These are phyloP conservation scores for Mucor plumbeus DNA, from an alignment of 371 early-diverging fungal genomes.

Conservation along the genomic window DNA sequence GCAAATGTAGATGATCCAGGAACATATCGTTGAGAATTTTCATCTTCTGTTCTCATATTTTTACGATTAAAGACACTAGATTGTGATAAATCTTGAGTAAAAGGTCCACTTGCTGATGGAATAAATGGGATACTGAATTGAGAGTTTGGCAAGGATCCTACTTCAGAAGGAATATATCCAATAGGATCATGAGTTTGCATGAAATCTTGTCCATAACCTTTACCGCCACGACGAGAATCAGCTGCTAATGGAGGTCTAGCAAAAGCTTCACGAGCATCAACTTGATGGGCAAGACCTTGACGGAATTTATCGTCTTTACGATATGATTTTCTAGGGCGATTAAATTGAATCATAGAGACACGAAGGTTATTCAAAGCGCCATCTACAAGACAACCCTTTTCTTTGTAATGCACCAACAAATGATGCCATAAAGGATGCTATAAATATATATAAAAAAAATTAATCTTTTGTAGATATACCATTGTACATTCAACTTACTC, in stretches of 20 bases:
- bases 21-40: conserved; percentile 40
- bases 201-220: conserved; percentile 59
- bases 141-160: conserved; percentile 57
- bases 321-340: conserved; percentile 72
- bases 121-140: conserved; percentile 69
- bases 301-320: conserved; percentile 68
- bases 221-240: conserved; percentile 55
- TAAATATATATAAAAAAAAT: too few relatives aligned
- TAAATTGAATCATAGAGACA: conserved; percentile 84
- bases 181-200: conserved; percentile 65
- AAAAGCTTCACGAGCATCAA: conserved; percentile 73
- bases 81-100: conserved; percentile 73
- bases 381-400: conserved; percentile 90
- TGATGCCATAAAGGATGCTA: conserved; percentile 94
- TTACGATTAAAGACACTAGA: conserved; percentile 57
- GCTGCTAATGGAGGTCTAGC: conserved; percentile 63
- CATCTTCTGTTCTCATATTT: conserved; percentile 28
- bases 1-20: conserved; percentile 50
- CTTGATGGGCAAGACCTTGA: conserved; percentile 68
- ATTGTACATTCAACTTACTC: conserved; percentile 23
- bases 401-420: conserved; percentile 92
- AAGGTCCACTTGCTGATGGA: conserved; percentile 70
- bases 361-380: conserved; percentile 92
- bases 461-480: too few relatives aligned
- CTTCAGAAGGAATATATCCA: conserved; percentile 64